Conservation (phyloP, 306 rosid species). For the Cicer pinnatifidum region DNA sequence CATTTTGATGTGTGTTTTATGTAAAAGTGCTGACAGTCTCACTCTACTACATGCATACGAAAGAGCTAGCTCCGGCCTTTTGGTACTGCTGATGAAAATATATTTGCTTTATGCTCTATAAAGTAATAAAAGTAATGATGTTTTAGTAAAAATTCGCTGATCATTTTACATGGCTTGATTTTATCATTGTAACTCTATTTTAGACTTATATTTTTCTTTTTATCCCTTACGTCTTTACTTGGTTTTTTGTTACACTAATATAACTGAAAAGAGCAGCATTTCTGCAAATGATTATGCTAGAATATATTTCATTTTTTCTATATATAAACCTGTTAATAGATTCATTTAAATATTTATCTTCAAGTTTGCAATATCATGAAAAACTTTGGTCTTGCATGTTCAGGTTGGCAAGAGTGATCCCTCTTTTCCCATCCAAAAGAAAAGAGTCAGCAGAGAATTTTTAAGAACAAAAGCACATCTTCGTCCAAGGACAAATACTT, state of each 20-base stretch:
- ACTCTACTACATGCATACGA: conserved; percentile 15
- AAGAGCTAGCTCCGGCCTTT: conserved; percentile 26
- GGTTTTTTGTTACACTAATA: conserved; percentile 15
- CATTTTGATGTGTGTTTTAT: conserved; percentile 11
- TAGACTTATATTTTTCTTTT: neutral
- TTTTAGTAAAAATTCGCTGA: neutral
- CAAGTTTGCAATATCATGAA: conserved; percentile 30
- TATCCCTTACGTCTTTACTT: neutral
- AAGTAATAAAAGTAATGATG: neutral
- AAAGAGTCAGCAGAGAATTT: conserved; percentile 86
- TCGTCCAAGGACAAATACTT: conserved; percentile 93
- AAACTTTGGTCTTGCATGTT: conserved; percentile 32
- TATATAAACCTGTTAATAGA: neutral
- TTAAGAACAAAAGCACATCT: conserved; percentile 96
- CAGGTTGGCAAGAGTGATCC: conserved; percentile 93
- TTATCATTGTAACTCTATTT: neutral
- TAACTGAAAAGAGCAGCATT: conserved; percentile 16
- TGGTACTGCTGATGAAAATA: conserved; percentile 23
- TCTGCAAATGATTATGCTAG: conserved; percentile 14
- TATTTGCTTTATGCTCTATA: conserved; percentile 15
- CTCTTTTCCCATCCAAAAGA: conserved; percentile 95
- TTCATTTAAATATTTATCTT: conserved; percentile 32
- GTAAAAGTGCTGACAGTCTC: conserved; percentile 26
- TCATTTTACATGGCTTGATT: conserved; percentile 13
- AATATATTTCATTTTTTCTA: conserved; percentile 32